Conservation (phyloP, 345 rosid species). For the Syzygium aqueum region DNA sequence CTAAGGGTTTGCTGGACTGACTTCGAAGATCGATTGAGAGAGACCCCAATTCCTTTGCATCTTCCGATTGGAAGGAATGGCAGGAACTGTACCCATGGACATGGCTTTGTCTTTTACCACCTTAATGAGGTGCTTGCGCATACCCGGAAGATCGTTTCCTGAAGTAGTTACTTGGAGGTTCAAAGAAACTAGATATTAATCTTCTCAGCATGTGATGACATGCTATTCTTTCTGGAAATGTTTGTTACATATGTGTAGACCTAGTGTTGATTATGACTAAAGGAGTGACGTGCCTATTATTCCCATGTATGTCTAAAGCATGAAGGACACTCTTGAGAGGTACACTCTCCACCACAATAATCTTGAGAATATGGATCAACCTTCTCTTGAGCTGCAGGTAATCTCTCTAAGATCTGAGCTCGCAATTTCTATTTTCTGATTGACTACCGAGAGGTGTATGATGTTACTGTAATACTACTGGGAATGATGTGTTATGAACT, state of each 20-base stretch:
- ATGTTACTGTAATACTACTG: neutral
- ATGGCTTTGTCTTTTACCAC: too few relatives aligned
- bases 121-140: too few relatives aligned
- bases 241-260: neutral
- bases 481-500: neutral
- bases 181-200: neutral
- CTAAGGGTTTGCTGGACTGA: too few relatives aligned
- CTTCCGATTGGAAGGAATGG: too few relatives aligned
- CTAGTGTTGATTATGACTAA: neutral
- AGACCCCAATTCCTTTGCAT: too few relatives aligned
- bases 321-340: constrained; percentile 38
- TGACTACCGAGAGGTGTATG: neutral
- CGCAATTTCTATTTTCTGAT: neutral
- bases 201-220: neutral
- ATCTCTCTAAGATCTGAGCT: neutral
- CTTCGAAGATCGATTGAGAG: too few relatives aligned
- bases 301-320: constrained; percentile 16
- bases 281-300: neutral
- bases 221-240: neutral
- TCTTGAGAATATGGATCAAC: constrained; percentile 28
- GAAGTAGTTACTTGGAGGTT: neutral
- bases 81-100: too few relatives aligned
- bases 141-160: too few relatives aligned
- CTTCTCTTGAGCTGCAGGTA: constrained; percentile 59
- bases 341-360: constrained; percentile 38